These are phyloP conservation scores for Tuber microsphaerosporum DNA, from an alignment of 495 filamentous ascomycete genomes.

Conservation along the genomic window DNA sequence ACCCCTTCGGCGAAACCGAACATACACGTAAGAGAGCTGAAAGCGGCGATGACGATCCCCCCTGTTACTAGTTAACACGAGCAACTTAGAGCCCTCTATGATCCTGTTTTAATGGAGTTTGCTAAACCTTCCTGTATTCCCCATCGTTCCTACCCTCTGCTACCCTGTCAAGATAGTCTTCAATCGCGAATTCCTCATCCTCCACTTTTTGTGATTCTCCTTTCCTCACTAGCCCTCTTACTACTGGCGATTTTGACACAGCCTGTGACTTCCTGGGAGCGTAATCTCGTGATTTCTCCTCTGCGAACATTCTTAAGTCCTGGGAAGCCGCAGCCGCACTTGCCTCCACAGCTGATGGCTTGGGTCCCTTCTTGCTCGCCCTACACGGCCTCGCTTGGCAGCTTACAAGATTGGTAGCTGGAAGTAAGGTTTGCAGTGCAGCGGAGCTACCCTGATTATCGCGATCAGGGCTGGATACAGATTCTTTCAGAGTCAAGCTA, in stretches of 20 bases:
- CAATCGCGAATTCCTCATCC: neutral
- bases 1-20: neutral
- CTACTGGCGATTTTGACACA: neutral
- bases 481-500: neutral
- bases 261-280: neutral
- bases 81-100: neutral
- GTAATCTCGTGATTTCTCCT: neutral
- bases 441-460: neutral
- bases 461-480: neutral
- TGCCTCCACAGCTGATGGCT: neutral
- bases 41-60: neutral
- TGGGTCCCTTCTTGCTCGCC: neutral
- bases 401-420: neutral
- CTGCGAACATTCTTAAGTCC: neutral
- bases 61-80: neutral
- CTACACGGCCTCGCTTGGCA: neutral
- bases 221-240: neutral
- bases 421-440: neutral
- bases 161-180: neutral
- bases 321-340: neutral
- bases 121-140: neutral
- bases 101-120: neutral
- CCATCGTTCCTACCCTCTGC: neutral
- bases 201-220: neutral
- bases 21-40: neutral